Evolutionary conservation across 2,329 filamentous ascomycete genomes (phyloP).

Genomic region (Truncatella angustata): DNA sequence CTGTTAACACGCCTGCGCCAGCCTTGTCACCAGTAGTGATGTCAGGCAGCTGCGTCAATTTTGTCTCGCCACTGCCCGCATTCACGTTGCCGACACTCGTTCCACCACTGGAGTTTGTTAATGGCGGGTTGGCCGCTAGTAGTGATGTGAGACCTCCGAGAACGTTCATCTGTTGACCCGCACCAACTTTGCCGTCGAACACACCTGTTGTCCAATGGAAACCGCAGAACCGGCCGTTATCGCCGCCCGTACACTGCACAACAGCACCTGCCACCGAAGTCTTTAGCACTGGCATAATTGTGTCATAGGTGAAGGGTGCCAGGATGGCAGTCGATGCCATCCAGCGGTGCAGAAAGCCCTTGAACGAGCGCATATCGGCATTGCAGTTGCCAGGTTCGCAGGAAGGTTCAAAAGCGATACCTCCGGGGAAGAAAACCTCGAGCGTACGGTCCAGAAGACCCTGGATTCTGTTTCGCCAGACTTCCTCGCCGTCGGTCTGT

Average conservation of each 20-base stretch:
- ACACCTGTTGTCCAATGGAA: conserved; percentile 53
- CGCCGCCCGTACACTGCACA: conserved; percentile 60
- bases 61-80: conserved; percentile 35
- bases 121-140: conserved; percentile 35
- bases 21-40: conserved; percentile 45
- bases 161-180: conserved; percentile 57
- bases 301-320: conserved; percentile 55
- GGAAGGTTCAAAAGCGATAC: conserved; percentile 62
- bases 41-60: conserved; percentile 22
- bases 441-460: conserved; percentile 51
- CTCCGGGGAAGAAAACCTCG: conserved; percentile 53
- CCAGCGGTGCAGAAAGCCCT: conserved; percentile 68
- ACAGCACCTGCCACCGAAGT: conserved; percentile 59
- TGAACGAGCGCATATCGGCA: conserved; percentile 71
- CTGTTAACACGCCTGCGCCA: conserved; percentile 48
- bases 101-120: conserved; percentile 50
- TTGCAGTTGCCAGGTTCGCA: conserved; percentile 68
- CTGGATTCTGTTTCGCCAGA: conserved; percentile 57
- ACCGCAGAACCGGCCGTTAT: conserved; percentile 58
- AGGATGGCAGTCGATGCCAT: conserved; percentile 59
- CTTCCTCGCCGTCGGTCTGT: conserved; percentile 48
- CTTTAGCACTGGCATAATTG: conserved; percentile 56
- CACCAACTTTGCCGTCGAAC: conserved; percentile 45
- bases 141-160: conserved; percentile 48
- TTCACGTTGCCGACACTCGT: conserved; percentile 44